phyloP scores from a whole-genome alignment of 2,329 filamentous ascomycete genomes.

The Trichophyton benhamiae region DNA sequence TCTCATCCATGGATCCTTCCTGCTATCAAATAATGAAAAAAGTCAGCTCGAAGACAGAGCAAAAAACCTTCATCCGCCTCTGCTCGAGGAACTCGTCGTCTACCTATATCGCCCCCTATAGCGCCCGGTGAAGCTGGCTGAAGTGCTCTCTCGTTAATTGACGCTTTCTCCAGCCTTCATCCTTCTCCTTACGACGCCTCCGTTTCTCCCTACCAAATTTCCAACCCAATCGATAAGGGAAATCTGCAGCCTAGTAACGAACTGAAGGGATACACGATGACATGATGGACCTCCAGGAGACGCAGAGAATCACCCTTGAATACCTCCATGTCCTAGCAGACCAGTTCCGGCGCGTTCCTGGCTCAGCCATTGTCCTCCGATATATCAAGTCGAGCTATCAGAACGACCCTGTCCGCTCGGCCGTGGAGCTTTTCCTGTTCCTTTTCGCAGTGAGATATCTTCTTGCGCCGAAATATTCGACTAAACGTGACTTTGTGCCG shows the following conservation, averaged over 20 bases:
- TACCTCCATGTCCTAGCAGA: conserved; percentile 45
- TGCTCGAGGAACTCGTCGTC: background rate
- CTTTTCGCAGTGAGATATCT: conserved; percentile 93
- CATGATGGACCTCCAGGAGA: conserved; percentile 46
- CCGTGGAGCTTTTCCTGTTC: conserved; percentile 84
- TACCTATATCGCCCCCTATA: background rate
- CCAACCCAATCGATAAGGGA: conserved; percentile 1
- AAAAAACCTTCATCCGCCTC: background rate
- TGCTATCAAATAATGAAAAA: background rate
- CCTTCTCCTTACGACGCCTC: background rate
- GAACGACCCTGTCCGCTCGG: conserved; percentile 85
- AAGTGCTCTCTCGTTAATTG: background rate
- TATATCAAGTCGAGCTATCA: conserved; percentile 98
- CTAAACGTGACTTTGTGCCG: conserved; percentile 79
- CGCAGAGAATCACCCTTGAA: conserved; percentile 41
- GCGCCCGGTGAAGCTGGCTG: background rate
- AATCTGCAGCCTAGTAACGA: background rate
- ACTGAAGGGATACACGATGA: background rate
- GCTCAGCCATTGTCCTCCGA: conserved; percentile 83
- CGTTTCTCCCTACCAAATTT: background rate
- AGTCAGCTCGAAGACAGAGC: background rate
- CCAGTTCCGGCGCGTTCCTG: conserved; percentile 79
- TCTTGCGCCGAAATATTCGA: conserved; percentile 82
- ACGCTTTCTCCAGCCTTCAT: background rate
- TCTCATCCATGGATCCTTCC: background rate